These are phyloP conservation scores for Didymella segeticola DNA, from an alignment of 2,329 filamentous ascomycete genomes.

Conservation along the genomic window DNA sequence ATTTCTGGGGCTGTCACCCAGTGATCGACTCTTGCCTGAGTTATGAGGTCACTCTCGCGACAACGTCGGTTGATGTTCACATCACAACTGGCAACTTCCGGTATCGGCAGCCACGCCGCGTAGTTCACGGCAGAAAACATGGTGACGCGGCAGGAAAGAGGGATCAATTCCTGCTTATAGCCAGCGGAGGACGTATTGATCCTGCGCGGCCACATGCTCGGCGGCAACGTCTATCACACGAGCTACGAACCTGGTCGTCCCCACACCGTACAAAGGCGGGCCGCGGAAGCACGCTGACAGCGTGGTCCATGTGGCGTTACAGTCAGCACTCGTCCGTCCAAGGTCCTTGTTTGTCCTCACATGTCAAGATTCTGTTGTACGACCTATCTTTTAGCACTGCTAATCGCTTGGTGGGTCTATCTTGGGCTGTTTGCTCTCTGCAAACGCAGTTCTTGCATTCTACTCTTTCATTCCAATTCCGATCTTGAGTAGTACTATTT, in stretches of 20 bases:
- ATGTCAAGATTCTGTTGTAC: neutral
- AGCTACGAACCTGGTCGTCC: neutral
- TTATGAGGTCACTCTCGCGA: slow-evolving; percentile 7
- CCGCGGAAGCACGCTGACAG: neutral
- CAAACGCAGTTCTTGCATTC: too few species aligned
- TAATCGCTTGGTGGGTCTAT: too few species aligned
- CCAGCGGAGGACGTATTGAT: neutral
- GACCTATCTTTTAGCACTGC: neutral
- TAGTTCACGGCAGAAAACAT: neutral
- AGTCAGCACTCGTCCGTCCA: neutral
- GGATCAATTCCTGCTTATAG: neutral
- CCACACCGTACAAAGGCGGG: neutral
- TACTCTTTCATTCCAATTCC: neutral
- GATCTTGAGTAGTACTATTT: too few species aligned
- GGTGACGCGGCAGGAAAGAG: neutral
- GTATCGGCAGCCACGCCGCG: slow-evolving; percentile 2
- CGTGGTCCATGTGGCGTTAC: neutral
- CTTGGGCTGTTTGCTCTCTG: too few species aligned
- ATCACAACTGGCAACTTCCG: slow-evolving; percentile 1
- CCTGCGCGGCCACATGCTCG: neutral
- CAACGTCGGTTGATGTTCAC: neutral
- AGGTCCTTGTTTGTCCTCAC: neutral
- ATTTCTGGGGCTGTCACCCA: neutral
- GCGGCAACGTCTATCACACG: neutral
- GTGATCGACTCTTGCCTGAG: slow-evolving; percentile 2